Evolutionary conservation across 352 stramenopile genomes (phyloP).

Genomic region (Phytophthora citricola): DNA sequence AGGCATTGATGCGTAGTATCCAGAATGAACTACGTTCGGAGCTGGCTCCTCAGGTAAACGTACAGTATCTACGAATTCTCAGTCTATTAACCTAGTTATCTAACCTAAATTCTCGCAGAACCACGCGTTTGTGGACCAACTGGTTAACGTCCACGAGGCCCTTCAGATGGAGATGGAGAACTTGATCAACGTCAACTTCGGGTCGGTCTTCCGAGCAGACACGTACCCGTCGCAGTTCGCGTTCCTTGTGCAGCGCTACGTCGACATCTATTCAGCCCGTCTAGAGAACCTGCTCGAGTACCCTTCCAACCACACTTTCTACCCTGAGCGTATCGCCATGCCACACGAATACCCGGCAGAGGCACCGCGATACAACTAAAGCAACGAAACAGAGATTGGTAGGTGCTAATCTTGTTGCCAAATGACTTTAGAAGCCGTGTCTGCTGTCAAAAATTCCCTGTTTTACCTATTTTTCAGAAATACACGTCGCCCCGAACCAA

Average conservation of each 20-base stretch:
- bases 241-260: slow-evolving; percentile 88
- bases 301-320: slow-evolving; percentile 86
- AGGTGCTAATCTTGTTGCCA: background rate
- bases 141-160: slow-evolving; percentile 65
- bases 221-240: slow-evolving; percentile 88
- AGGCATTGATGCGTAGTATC: slow-evolving; percentile 72
- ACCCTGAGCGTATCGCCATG: slow-evolving; percentile 71
- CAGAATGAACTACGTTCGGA: slow-evolving; percentile 65
- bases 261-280: slow-evolving; percentile 89
- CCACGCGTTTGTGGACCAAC: slow-evolving; percentile 66
- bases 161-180: slow-evolving; percentile 78
- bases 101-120: slow-evolving; percentile 36
- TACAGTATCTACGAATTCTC: slow-evolving; percentile 6
- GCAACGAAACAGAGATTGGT: background rate
- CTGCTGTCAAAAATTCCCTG: background rate
- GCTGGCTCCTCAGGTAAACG: slow-evolving; percentile 36
- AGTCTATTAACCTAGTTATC: too few relatives aligned
- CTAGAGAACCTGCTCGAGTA: slow-evolving; percentile 88
- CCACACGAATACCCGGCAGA: slow-evolving; percentile 55
- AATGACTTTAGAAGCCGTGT: background rate
- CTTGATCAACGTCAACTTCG: slow-evolving; percentile 89
- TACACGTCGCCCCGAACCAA: background rate
- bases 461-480: background rate
- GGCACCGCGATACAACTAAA: slow-evolving; percentile 5
- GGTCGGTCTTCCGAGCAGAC: slow-evolving; percentile 86